phyloP scores from a whole-genome alignment of 495 filamentous ascomycete species.

The Penicillium odoratum region DNA sequence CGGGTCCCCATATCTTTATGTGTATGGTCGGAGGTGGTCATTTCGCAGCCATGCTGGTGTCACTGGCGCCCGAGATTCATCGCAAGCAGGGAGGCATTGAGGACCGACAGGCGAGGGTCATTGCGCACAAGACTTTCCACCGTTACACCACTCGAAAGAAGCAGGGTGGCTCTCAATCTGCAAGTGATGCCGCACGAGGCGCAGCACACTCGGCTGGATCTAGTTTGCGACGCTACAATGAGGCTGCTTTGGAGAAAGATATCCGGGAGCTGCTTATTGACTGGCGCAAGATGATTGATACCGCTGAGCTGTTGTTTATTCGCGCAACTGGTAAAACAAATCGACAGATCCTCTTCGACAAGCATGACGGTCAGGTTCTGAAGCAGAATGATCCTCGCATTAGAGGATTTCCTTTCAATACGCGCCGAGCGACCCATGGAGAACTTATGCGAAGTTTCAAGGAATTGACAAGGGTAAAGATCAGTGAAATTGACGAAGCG shows the following conservation, averaged over 20 bases:
- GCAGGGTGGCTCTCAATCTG: slow-evolving; percentile 91
- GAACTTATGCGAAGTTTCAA: slow-evolving; percentile 93
- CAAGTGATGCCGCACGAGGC: slow-evolving; percentile 88
- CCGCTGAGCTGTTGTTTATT: slow-evolving; percentile 79
- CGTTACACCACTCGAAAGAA: slow-evolving; percentile 94
- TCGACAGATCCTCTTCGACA: slow-evolving; percentile 79
- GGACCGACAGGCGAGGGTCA: slow-evolving; percentile 77
- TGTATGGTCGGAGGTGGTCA: slow-evolving; percentile 99
- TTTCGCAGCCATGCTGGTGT: slow-evolving; percentile 94
- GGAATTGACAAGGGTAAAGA: slow-evolving; percentile 86
- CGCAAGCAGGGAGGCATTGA: slow-evolving; percentile 69
- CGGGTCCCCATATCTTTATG: slow-evolving; percentile 82
- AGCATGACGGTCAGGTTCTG: slow-evolving; percentile 85
- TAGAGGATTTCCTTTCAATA: slow-evolving; percentile 90
- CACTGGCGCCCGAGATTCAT: slow-evolving; percentile 74
- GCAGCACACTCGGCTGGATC: slow-evolving; percentile 92
- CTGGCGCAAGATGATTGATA: slow-evolving; percentile 83
- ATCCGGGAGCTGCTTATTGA: slow-evolving; percentile 73
- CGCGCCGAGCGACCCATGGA: slow-evolving; percentile 87
- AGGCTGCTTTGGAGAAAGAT: slow-evolving; percentile 80
- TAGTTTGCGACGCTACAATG: slow-evolving; percentile 87
- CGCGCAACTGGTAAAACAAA: slow-evolving; percentile 87
- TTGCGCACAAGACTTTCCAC: slow-evolving; percentile 97
- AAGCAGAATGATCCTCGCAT: slow-evolving; percentile 79
- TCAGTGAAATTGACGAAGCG: slow-evolving; percentile 68